Base-by-base conservation (phyloP, 2,329 filamentous ascomycete species). In the Mycosphaerelloides madeirae region DNA sequence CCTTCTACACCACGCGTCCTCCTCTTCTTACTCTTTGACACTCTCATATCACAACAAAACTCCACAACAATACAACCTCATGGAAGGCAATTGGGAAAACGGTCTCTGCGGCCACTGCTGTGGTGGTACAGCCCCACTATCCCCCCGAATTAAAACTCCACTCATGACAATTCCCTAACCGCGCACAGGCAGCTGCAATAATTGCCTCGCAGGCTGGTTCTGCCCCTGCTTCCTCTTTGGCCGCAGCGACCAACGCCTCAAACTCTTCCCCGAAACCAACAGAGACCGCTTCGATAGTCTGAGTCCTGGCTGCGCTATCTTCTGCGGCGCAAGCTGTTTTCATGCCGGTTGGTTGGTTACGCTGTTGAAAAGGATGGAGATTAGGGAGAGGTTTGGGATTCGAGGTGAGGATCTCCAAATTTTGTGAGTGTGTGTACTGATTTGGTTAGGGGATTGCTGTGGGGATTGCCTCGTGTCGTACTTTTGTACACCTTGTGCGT, bases 51-150 rank as follows among this genome's bases (percentile, higher is more conserved):
- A n/a, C n/a, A n/a, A n/a, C n/a, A n/a, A n/a, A n/a, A n/a, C n/a
- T n/a, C n/a, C n/a, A n/a, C n/a, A n/a, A n/a, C n/a, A n/a, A n/a
- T n/a, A n/a, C n/a, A n/a, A n/a, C n/a, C n/a, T n/a, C n/a, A n/a
- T n/a, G n/a, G n/a, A n/a, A n/a, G 28, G 28, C 19, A 43, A 44
- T 7, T 57, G 53, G 55, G 29, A 46, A 2, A 51, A 51, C 28
- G 50, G 49, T 25, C 40, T 56, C 37, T 57, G 48, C 49, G 32
- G 36, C 29, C 29, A 44, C 36, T 29, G 50, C 41, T 57, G 50
- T 33, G 53, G 53, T 18, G 53, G 53, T 19, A 38, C 46, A n/a
- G n/a, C n/a, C n/a, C n/a, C n/a, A n/a, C n/a, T n/a, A n/a, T n/a
- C n/a, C n/a, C n/a, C n/a, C n/a, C n/a, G n/a, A n/a, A n/a, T n/a